Evolutionary conservation across 768 basidiomycete species (phyloP), one percentile per base, ranked within the genome.

Genomic region (Termitomyces titanicus): DNA sequence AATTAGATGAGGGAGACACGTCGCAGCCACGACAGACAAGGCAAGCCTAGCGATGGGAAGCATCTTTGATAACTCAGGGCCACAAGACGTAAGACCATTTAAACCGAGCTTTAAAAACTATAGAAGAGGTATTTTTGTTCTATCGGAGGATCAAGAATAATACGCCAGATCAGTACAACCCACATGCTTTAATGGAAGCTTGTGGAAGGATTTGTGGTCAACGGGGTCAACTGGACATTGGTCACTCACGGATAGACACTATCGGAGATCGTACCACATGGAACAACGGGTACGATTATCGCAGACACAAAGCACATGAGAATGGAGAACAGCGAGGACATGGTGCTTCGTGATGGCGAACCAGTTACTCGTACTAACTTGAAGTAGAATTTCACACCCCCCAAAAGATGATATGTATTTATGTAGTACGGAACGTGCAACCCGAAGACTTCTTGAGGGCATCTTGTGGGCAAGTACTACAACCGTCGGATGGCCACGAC

Each of bases 1-100:
- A 49, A 46, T 40, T 13, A 56, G 42, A 25, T n/a, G 33, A 37
- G 56, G 52, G 18, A 61, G 48, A 43, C 24, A 49, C 27, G 60
- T 33, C 15, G 38, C 53, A 3, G 49, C 12, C 31, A 56, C 10
- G 24, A 56, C 9, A n/a, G 31, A 47, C 12, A 47, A 52, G 42
- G 22, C 34, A 17, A 56, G 47, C 27, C 24, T 42, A 34, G 11
- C 6, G 35, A 27, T 31, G 39, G 15, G 39, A 38, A 34, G 8
- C 57, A 62, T 62, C 18, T 29, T 47, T 34, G 24, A 20, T 31
- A 22, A 37, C 44, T 9, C 27, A 8, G 10, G 34, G n/a, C 17
- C 22, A 53, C 11, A 31, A n/a, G 37, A 33, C 4, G 20, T 15
- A 12, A 18, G 18, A 24, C 6, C 48, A 38, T 35, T 24, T 45